Base-by-base conservation (phyloP, 2,329 filamentous ascomycete genomes). In the Claviceps sorghi region DNA sequence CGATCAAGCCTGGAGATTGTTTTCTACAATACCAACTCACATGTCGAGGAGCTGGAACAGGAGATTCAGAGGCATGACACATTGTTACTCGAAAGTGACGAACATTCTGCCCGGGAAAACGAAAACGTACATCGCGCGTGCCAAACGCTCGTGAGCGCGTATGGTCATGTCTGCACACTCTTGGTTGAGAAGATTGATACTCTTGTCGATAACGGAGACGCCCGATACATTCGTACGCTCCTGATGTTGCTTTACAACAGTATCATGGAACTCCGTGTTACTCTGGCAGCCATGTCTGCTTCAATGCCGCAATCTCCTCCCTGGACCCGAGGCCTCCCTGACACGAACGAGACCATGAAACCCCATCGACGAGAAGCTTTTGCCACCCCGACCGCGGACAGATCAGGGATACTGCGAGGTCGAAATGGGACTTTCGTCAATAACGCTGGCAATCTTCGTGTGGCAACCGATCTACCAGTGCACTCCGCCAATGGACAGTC, bases 11-110 rank as follows among this genome's bases (percentile, higher is more conserved):
- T 84, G 11, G 80, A 84, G 59, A 76, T 81, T 53, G 79, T 84
- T 30, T 80, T 84, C 55, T 84, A 83, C 65, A 83, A 83, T 61
- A 83, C 80, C 11, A 81, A 79, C 54, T 78, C 75, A 1, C 81
- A 84, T 55, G 79, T 84, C 3, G 78, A 82, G 61, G 78, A 83
- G 59, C 67, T 84, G 8, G 80, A 84, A 59, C 75, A 78, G 55
- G 79, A 83, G 58, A 79, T 84, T 21, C 77, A 82, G 60, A 78
- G 75, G 55, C 78, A 82, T 54, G 78, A 82, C 50, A 66, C 67
- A 19, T 68, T 72, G 5, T 67, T 72, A 0, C 51, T 55, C 26
- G 75, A 76, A 17, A 69, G 71, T 26, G 76, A 78, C 10, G 72
- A 72, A 43, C 68, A 70, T 41, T 67, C 70, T 2, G 68, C 69